Evolutionary conservation across 2,329 filamentous ascomycete genomes (phyloP).

Genomic region (Pyrenochaeta sp.): DNA sequence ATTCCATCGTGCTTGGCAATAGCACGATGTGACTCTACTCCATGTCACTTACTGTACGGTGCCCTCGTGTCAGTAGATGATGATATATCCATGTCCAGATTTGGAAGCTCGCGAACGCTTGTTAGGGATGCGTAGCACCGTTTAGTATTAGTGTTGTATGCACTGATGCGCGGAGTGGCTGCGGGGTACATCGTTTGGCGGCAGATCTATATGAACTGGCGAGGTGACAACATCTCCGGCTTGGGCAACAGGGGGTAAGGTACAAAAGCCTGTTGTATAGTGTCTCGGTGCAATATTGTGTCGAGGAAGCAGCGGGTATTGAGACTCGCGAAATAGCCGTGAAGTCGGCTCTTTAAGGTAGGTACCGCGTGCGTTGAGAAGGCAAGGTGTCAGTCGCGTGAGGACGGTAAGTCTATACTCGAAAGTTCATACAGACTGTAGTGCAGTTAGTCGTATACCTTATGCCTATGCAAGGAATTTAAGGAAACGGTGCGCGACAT

Average conservation of each 20-base stretch:
- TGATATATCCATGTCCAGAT: constrained; percentile 1
- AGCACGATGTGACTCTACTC: constrained; percentile 9
- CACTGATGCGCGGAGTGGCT: constrained; percentile 6
- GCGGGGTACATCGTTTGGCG: constrained; percentile 21
- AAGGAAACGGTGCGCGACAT: no score
- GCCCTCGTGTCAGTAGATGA: not conserved
- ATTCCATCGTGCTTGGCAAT: constrained; percentile 15
- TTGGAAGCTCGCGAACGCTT: constrained; percentile 5
- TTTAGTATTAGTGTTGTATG: constrained; percentile 3
- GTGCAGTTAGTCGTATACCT: no score
- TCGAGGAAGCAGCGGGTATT: not conserved
- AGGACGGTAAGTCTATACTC: no score
- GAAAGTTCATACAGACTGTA: no score
- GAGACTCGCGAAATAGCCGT: no score
- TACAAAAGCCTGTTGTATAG: not conserved
- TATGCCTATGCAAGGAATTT: no score
- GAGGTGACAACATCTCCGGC: constrained; percentile 1
- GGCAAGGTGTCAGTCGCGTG: no score
- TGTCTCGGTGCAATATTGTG: not conserved
- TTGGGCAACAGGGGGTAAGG: not conserved
- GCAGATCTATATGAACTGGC: constrained; percentile 11
- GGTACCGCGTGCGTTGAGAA: no score
- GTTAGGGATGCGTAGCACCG: constrained; percentile 5
- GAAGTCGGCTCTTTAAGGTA: no score
- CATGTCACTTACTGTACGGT: not conserved